These are phyloP conservation scores for Pichia nanzhaoensis DNA, from an alignment of 805 yeast species.

Conservation along the genomic window DNA sequence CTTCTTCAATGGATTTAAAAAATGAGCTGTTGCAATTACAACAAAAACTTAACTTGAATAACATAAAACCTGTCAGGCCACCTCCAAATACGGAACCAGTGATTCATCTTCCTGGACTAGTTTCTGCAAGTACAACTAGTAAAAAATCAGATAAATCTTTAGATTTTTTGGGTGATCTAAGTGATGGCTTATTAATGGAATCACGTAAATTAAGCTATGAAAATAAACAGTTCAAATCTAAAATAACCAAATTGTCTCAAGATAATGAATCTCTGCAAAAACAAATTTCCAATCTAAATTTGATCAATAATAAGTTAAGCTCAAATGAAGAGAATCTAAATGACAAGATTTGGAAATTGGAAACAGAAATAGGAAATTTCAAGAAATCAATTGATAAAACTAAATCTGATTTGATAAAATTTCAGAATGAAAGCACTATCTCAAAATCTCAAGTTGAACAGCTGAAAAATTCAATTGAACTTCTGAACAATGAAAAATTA, in stretches of 20 bases:
- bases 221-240: conserved; percentile 41
- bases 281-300: conserved; percentile 30
- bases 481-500: conserved; percentile 32
- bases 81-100: conserved; percentile 12
- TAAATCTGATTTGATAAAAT: conserved; percentile 29
- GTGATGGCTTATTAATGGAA: conserved; percentile 63
- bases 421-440: conserved; percentile 31
- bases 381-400: conserved; percentile 38
- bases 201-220: conserved; percentile 66
- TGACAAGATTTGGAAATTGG: conserved; percentile 67
- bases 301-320: conserved; percentile 29
- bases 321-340: conserved; percentile 43
- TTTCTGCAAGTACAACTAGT: conserved; percentile 1
- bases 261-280: conserved; percentile 36
- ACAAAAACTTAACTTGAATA: conserved; percentile 18
- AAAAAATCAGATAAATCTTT: conserved; percentile 40
- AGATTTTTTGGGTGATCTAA: conserved; percentile 65
- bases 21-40: conserved; percentile 39
- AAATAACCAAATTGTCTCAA: conserved; percentile 36
- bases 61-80: conserved; percentile 5
- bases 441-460: conserved; percentile 23
- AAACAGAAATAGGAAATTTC: conserved; percentile 37
- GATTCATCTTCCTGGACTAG: conserved; percentile 19
- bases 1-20: conserved; percentile 30
- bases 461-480: conserved; percentile 45